Conservation (phyloP, 2,329 filamentous ascomycete genomes). For the Onygena corvina region DNA sequence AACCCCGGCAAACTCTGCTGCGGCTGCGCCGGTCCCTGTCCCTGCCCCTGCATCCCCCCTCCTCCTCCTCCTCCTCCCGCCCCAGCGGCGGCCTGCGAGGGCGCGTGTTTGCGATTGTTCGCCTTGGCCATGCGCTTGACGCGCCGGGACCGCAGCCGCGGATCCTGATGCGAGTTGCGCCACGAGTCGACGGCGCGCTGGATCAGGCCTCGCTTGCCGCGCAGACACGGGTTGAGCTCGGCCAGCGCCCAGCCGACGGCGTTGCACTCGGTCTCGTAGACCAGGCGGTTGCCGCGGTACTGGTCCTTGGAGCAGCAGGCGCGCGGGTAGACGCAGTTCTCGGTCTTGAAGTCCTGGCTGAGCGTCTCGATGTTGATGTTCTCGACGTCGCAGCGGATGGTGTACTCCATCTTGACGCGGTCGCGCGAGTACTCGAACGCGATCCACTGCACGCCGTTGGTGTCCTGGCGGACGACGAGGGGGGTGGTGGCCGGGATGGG, state of each 20-base stretch:
- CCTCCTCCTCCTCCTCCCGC: background rate
- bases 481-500: constrained; percentile 95
- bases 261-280: constrained; percentile 98
- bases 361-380: constrained; percentile 85
- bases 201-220: constrained; percentile 89
- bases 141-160: constrained; percentile 74
- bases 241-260: constrained; percentile 98
- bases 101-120: constrained; percentile 66
- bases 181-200: constrained; percentile 96
- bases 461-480: constrained; percentile 83
- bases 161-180: constrained; percentile 97
- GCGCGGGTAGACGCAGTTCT: constrained; percentile 95
- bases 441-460: constrained; percentile 97
- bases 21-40: too few relatives aligned
- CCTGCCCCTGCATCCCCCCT: too few relatives aligned
- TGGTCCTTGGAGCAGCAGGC: constrained; percentile 92
- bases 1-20: too few relatives aligned
- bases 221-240: constrained; percentile 77
- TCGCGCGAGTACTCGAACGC: constrained; percentile 96
- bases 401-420: constrained; percentile 98
- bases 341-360: constrained; percentile 80
- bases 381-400: constrained; percentile 93
- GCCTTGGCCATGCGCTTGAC: constrained; percentile 95
- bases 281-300: constrained; percentile 87
- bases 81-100: constrained; percentile 44